Conservation (phyloP, 2,329 filamentous ascomycete species). For the Fusarium brachygibbosum region DNA sequence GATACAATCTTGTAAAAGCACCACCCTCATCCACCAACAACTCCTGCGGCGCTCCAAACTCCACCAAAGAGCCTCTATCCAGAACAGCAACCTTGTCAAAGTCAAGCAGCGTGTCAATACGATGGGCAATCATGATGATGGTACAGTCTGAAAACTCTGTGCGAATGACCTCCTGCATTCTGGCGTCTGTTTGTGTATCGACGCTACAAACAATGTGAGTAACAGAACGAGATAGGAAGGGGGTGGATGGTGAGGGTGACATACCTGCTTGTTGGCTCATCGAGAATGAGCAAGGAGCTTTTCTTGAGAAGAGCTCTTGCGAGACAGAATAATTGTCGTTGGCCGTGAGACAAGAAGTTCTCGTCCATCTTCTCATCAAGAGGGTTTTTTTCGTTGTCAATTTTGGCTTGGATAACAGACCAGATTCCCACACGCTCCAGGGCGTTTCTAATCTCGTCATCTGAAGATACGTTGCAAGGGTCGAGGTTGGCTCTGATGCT, state of each 20-base stretch:
- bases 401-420: constrained; percentile 57
- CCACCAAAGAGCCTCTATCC: constrained; percentile 49
- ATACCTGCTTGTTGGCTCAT: constrained; percentile 58
- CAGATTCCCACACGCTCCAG: constrained; percentile 64
- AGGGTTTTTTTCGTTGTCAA: constrained; percentile 49
- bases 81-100: constrained; percentile 54
- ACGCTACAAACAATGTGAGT: constrained; percentile 43
- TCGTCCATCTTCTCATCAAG: constrained; percentile 55
- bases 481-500: constrained; percentile 66
- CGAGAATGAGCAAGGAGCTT: constrained; percentile 50
- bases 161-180: constrained; percentile 50
- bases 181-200: constrained; percentile 49
- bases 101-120: constrained; percentile 52
- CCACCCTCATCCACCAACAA: constrained; percentile 40
- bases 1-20: constrained; percentile 45
- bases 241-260: not conserved
- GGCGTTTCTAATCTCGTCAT: constrained; percentile 59
- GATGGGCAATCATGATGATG: constrained; percentile 55
- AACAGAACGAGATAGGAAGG: not conserved
- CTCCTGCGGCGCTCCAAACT: constrained; percentile 48
- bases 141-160: constrained; percentile 51
- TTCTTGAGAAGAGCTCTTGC: constrained; percentile 50
- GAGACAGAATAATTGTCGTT: constrained; percentile 53
- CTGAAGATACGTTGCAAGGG: constrained; percentile 55
- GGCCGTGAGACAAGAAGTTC: constrained; percentile 55